Base-by-base conservation (phyloP, 305 asterid genomes). In the Solanum hybrid region DNA sequence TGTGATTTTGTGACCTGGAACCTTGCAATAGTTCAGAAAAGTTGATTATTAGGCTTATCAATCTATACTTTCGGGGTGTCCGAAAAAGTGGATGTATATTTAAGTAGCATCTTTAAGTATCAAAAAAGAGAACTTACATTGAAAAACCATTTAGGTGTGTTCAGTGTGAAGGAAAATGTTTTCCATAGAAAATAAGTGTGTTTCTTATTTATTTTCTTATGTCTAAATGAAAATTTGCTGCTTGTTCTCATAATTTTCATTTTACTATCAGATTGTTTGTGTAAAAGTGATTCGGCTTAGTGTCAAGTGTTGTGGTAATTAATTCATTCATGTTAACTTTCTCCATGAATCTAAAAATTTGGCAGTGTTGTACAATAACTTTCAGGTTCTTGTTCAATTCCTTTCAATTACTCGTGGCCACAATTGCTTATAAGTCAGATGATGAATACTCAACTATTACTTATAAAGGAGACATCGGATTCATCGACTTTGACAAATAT, bases 401-500 rank as follows among this genome's bases (percentile, higher is more conserved):
- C 38, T 79, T 78, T 87, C 60, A 24, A 88, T 40, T 64, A 66
- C 32, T 51, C 87, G 96, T 96, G 99, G 91, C 92, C 89, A 85
- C 94, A 3, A 35, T 85, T 78, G 89, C 90, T 42, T 87, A 92
- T 85, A 93, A 91, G 86, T 95, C 96, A 1, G 99, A 96, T 76
- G 99, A 95, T 87, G 98, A 94, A 78, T 95, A 96, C 90, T 95
- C 99, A 7, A 88, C 86, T 15, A 93, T 95, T 42, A 95, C 94
- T 76, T 98, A 95, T 85, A 95, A 95, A 91, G 98, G 97, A 17
- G 98, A 97, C 90, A 94, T 97, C 17, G 98, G 99, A 34, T 95
- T 95, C 89, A 90, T 96, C 14, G 99, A 97, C 91, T 72, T 91
- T 84, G 96, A 93, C 69, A 92, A 90, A 87, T 92, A 92, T 76